Percentiles rank a stretch among this genome's conserved stretches.
Conservation (phyloP, 192 early-diverging fungal species). For the Chytriomyces confervae region DNA sequence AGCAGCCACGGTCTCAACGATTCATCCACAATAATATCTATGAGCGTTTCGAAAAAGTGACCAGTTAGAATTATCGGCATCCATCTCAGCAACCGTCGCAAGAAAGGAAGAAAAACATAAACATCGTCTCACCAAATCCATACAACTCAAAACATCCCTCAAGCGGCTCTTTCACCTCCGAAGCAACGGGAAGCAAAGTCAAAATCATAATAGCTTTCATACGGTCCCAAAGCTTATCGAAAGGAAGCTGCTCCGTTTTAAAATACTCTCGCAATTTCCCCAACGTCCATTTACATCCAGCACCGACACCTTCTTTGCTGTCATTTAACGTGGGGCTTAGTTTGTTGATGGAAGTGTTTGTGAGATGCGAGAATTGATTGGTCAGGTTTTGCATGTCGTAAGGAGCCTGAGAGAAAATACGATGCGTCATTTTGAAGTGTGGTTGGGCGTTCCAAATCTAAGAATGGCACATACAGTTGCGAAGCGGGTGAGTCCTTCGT, state of each 20-base stretch:
- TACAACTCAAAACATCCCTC: conserved; percentile 56
- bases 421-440: background rate
- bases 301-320: conserved; percentile 48
- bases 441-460: background rate
- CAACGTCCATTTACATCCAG: conserved; percentile 55
- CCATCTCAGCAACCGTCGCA: background rate
- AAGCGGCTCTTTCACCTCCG: conserved; percentile 26
- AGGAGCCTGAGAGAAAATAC: conserved; percentile 12
- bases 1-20: conserved; percentile 52
- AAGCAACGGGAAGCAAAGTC: conserved; percentile 46
- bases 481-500: conserved; percentile 54
- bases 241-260: conserved; percentile 21
- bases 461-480: conserved; percentile 41
- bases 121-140: conserved; percentile 47
- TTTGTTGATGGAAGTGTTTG: conserved; percentile 65
- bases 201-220: conserved; percentile 48
- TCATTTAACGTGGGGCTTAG: conserved; percentile 40
- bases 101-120: background rate
- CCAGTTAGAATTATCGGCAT: no score
- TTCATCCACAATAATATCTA: conserved; percentile 53
- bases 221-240: conserved; percentile 40
- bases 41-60: background rate
- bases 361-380: conserved; percentile 54
- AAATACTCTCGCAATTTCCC: conserved; percentile 39
- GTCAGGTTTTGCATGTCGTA: conserved; percentile 37